Evolutionary conservation across 169 alveolate genomes (phyloP).

Genomic region (Babesia ovis): DNA sequence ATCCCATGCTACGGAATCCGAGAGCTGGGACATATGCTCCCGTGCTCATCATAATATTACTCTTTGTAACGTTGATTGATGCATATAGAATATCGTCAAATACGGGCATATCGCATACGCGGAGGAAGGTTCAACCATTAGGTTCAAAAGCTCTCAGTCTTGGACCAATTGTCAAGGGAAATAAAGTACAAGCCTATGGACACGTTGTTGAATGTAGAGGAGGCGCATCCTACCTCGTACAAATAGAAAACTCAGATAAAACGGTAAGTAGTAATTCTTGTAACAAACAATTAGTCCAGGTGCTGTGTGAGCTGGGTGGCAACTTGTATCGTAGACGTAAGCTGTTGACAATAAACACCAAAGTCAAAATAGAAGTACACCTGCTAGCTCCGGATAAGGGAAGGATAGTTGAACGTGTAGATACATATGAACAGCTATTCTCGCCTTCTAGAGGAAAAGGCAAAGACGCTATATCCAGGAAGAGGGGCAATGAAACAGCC

Average conservation of each 20-base stretch:
- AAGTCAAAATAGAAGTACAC: conserved; percentile 59
- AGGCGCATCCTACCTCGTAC: conserved; percentile 48
- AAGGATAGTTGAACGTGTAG: conserved; percentile 46
- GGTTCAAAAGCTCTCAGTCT: neutral
- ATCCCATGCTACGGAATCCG: neutral
- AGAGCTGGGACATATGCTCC: conserved; percentile 10
- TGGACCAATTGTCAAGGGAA: conserved; percentile 36
- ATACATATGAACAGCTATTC: neutral
- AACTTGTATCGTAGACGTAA: conserved; percentile 17
- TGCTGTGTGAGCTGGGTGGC: conserved; percentile 55
- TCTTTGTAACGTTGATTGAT: neutral
- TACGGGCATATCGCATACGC: neutral
- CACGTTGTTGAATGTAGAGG: conserved; percentile 47
- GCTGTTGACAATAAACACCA: conserved; percentile 23
- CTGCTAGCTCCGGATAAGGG: conserved; percentile 46
- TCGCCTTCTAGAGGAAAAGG: neutral
- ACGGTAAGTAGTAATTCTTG: conserved; percentile 6
- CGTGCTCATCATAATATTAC: neutral
- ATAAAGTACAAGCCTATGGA: conserved; percentile 41
- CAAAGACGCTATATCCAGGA: neutral
- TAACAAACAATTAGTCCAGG: neutral
- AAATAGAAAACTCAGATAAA: conserved; percentile 28
- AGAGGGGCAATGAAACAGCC: neutral
- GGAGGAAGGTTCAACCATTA: neutral
- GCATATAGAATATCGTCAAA: neutral